Percentiles rank a stretch among this genome's conserved stretches.
Evolutionary conservation across 1,284 basidiomycete genomes (phyloP).

Genomic region (Hymenochaete sp.): DNA sequence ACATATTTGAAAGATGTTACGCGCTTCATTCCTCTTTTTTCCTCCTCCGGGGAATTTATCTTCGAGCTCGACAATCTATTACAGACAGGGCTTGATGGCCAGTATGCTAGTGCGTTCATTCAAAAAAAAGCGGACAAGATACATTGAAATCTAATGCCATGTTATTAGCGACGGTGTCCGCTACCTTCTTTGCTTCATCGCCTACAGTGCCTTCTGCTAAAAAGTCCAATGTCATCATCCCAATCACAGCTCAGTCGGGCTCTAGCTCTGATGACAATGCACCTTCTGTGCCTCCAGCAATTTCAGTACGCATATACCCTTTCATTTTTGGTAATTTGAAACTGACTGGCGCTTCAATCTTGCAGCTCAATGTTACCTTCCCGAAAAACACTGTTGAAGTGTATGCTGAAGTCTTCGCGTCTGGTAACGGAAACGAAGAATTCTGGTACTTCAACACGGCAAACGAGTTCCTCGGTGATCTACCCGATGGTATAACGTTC

Average conservation of each 20-base stretch:
- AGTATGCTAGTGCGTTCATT: conserved; percentile 51
- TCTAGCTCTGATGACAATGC: conserved; percentile 47
- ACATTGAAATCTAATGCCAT: background rate
- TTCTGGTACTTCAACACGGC: conserved; percentile 74
- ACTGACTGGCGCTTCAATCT: too few relatives aligned
- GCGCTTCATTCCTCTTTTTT: conserved; percentile 61
- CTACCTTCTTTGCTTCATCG: conserved; percentile 62
- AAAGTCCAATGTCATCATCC: conserved; percentile 56
- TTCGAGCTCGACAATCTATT: conserved; percentile 66
- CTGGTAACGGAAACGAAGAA: conserved; percentile 67
- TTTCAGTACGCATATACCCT: conserved; percentile 53
- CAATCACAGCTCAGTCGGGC: conserved; percentile 55
- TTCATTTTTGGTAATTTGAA: too few relatives aligned
- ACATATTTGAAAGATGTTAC: conserved; percentile 71
- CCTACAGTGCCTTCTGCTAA: conserved; percentile 44
- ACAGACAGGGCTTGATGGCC: conserved; percentile 45
- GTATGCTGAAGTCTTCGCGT: conserved; percentile 65
- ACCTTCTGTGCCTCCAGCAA: conserved; percentile 63
- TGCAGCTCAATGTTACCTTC: conserved; percentile 60
- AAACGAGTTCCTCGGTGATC: conserved; percentile 45
- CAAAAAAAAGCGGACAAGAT: background rate
- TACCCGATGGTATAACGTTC: conserved; percentile 46
- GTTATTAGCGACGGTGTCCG: conserved; percentile 52
- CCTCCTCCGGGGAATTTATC: conserved; percentile 56
- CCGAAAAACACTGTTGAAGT: conserved; percentile 60